These are phyloP conservation scores for Boletus fagicola DNA, from an alignment of 768 basidiomycete species.

Conservation along the genomic window DNA sequence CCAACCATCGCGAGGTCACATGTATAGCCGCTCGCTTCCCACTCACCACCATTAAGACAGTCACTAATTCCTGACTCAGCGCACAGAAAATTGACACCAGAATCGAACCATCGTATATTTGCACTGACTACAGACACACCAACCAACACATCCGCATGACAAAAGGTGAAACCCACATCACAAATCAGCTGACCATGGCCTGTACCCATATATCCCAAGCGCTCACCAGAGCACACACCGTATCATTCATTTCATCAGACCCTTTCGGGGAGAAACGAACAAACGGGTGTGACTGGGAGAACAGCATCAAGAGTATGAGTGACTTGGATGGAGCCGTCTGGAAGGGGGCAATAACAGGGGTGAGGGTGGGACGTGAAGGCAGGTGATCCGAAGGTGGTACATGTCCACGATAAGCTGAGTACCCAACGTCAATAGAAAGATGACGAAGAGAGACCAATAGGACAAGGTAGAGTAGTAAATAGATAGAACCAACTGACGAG, in stretches of 20 bases:
- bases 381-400: not conserved
- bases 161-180: not conserved
- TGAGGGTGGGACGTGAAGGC: not conserved
- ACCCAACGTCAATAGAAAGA: constrained; percentile 8
- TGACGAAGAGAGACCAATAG: constrained; percentile 20
- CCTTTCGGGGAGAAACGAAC: constrained; percentile 46
- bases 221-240: constrained; percentile 43
- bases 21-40: not conserved
- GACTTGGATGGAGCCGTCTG: constrained; percentile 4
- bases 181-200: constrained; percentile 1
- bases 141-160: constrained; percentile 4
- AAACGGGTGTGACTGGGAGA: constrained; percentile 17
- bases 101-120: constrained; percentile 8
- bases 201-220: constrained; percentile 29
- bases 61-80: no score
- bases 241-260: constrained; percentile 43
- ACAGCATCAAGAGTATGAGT: constrained; percentile 23
- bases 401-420: not conserved
- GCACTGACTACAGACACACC: constrained; percentile 16
- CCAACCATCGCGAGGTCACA: not conserved
- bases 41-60: no score
- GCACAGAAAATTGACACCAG: constrained; percentile 9
- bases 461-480: constrained; percentile 29
- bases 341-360: not conserved
- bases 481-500: constrained; percentile 21